These are phyloP conservation scores for Magnaporthiopsis incrustans DNA, from an alignment of 2,329 filamentous ascomycete genomes.

Conservation along the genomic window DNA sequence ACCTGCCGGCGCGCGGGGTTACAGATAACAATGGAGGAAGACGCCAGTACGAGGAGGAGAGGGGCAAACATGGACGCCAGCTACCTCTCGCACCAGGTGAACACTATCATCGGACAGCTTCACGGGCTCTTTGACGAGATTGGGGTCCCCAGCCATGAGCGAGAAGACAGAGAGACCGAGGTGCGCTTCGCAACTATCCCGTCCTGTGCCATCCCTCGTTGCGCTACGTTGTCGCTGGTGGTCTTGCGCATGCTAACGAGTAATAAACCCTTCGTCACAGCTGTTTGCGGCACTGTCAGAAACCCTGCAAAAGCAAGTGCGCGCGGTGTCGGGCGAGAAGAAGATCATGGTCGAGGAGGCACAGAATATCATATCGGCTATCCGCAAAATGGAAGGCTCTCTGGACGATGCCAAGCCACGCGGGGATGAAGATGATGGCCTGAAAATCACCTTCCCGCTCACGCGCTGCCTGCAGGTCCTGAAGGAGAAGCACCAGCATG, in stretches of 20 bases:
- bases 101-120: conserved; percentile 83
- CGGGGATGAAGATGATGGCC: conserved; percentile 56
- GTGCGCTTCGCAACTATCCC: conserved; percentile 37
- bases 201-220: background rate
- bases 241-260: background rate
- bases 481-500: conserved; percentile 76
- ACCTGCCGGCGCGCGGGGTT: background rate
- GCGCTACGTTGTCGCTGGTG: background rate
- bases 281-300: conserved; percentile 88
- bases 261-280: conserved; percentile 35
- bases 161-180: conserved; percentile 82
- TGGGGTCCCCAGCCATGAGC: conserved; percentile 86
- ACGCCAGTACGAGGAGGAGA: background rate
- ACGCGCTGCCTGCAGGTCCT: conserved; percentile 69
- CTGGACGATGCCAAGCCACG: conserved; percentile 67
- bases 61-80: conserved; percentile 67
- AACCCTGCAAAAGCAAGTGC: conserved; percentile 83
- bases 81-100: conserved; percentile 91
- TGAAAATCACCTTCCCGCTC: conserved; percentile 77
- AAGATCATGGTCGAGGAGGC: conserved; percentile 86
- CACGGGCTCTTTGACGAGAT: conserved; percentile 97
- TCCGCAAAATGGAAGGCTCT: conserved; percentile 89
- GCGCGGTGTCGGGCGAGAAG: conserved; percentile 78
- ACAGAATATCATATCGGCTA: conserved; percentile 72
- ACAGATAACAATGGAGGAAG: background rate